Conservation (phyloP, 202 grass and related monocot genomes). For the Schoenoplectus tabernaemontani region DNA sequence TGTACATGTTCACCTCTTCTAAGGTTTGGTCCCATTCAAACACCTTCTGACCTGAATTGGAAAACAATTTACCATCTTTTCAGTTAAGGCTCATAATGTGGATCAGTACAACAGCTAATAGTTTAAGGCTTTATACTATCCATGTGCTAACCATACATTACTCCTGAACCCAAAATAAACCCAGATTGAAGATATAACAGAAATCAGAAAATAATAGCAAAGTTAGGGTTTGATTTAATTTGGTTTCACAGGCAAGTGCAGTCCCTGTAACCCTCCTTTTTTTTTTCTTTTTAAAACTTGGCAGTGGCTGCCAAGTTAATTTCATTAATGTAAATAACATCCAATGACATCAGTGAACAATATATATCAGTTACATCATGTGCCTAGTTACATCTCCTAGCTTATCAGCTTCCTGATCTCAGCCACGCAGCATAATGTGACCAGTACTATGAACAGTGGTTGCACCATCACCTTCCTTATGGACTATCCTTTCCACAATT, state of each 20-base stretch:
- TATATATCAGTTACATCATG: no score
- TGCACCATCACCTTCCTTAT: no score
- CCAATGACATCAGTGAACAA: no score
- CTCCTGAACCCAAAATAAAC: not conserved
- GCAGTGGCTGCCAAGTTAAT: no score
- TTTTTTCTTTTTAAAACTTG: no score
- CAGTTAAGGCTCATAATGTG: not conserved
- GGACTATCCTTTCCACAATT: no score
- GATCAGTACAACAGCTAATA: not conserved
- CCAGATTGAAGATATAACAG: not conserved
- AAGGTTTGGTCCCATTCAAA: constrained; percentile 99
- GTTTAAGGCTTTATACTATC: not conserved
- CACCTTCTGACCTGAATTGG: constrained; percentile 74
- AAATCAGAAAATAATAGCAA: not conserved
- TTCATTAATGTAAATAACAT: no score
- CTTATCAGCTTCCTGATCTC: no score
- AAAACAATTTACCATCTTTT: constrained; percentile 22
- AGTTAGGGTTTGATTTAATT: not conserved
- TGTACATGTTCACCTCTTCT: constrained; percentile 88
- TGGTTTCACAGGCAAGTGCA: not conserved
- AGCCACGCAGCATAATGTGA: no score
- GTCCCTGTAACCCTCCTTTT: not conserved
- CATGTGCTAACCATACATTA: not conserved
- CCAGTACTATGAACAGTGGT: no score
- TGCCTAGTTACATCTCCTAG: no score